Conservation (phyloP, 805 yeast genomes). For the Metschnikowia peoriensis region DNA sequence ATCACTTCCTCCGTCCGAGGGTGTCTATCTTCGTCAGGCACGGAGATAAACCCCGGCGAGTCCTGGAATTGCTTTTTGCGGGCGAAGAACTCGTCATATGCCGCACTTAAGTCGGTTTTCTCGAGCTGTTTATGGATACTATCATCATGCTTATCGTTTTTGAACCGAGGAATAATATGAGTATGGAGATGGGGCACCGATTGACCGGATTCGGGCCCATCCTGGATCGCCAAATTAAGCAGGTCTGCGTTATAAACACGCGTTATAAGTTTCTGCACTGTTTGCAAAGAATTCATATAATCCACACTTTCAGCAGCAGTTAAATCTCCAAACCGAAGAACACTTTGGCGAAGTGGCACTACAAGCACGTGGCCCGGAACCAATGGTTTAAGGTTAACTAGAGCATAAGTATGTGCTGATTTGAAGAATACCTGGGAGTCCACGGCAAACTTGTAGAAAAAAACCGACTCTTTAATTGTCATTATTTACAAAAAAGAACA, state of each 20-base stretch:
- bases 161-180: conserved; percentile 85
- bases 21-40: conserved; percentile 49
- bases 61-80: conserved; percentile 26
- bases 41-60: conserved; percentile 34
- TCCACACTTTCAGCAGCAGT: conserved; percentile 71
- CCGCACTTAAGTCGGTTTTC: conserved; percentile 46
- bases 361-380: conserved; percentile 90
- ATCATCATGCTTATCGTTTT: conserved; percentile 56
- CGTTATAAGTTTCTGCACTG: conserved; percentile 66
- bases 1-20: conserved; percentile 63
- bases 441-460: conserved; percentile 55
- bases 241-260: conserved; percentile 74
- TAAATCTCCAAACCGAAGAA: conserved; percentile 65
- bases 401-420: conserved; percentile 69
- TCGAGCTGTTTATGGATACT: conserved; percentile 65
- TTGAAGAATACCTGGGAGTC: conserved; percentile 57
- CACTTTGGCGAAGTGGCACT: conserved; percentile 69
- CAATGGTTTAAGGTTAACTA: conserved; percentile 89
- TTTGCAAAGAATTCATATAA: conserved; percentile 72
- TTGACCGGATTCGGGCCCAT: conserved; percentile 95
- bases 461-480: conserved; percentile 22
- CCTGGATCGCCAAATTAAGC: conserved; percentile 89
- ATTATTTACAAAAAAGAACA: too few relatives aligned
- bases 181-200: conserved; percentile 94
- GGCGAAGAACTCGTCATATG: conserved; percentile 15